Base-by-base conservation (phyloP, 192 early-diverging fungal genomes). In the Coemansia sp. region DNA sequence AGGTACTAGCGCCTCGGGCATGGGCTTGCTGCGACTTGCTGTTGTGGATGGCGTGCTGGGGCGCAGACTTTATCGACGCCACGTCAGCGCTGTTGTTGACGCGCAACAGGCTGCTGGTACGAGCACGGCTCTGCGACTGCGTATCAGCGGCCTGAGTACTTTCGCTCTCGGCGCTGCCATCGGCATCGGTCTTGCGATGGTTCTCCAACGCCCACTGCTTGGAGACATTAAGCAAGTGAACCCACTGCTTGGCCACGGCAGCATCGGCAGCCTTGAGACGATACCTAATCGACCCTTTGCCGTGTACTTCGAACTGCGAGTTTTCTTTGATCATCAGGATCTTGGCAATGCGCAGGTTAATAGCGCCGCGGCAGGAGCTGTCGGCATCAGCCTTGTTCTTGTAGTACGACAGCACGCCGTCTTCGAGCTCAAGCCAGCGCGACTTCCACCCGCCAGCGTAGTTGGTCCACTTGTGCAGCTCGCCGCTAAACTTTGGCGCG, bases 391-490 rank as follows among this genome's bases (percentile, higher is more conserved):
- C 87, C 60, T 88, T 82, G 68, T 90, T 87, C 61, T 93, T 90
- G 82, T 89, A 95, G 68, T 95, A 95, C 1, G 89, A 91, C n/a
- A 93, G 74, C 18, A 88, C 89, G 39, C 92, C 90, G 44, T 89
- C 83, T 45, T 93, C 91, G 1, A 95, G 83, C 9, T 90, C 91
- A 71, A 94, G 94, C 85, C 90, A 94, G 35, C 92, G 81, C 41
- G 83, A 71, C 66, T 91, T 89, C 84, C 91, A 95, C 43, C 94
- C 92, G 47, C 85, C 73, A 11, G 91, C 88, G 74, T 92, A 93
- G 82, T 95, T 95, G 61, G 90, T 92, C 92, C 92, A 95, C 71
- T 95, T 95, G 74, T 86, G 71, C 50, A 95, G 85, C 37, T 69
- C 61, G 61, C 76, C 76, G 40, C 73, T 75, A 55, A 78, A 59